Base-by-base conservation (phyloP, 2,329 filamentous ascomycete species). In the Stagonosporopsis rhizophila region DNA sequence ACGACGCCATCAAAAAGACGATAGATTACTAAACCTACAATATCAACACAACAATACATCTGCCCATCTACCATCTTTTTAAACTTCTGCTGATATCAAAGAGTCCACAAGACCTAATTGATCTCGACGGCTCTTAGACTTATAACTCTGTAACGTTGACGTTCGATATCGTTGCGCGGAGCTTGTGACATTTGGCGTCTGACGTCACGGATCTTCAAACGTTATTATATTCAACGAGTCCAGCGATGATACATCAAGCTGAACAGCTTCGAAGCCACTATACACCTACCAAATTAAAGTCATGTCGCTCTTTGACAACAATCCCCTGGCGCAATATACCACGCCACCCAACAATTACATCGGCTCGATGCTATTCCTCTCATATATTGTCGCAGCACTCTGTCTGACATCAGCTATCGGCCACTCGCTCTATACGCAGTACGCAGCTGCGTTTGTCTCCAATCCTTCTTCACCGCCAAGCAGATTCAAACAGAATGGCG, bases 1-100 rank as follows among this genome's bases (percentile, higher is more conserved):
- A 82, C 61, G 80, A 82, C 68, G 71, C 79, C 2, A 81, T 82
- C 57, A 80, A 77, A 59, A 77, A 72, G 41, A 75, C 76, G 0
- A 61, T 82, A 66, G 75, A 81, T 28, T 82, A 80, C 54, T 82
- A 52, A 56, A 45, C 15, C 14, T 30, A 2, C 15, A 8, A 17
- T 35, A 28, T 23, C 11, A n/a, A 20, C 6, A 19, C 40, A 28
- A n/a, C 20, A 22, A 25, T 28, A 17, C 7, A 42, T 8, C 2
- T 28, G 4, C 23, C 27, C 14, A 30, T 15, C n/a, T n/a, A n/a
- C n/a, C n/a, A n/a, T n/a, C n/a, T n/a, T n/a, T n/a, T n/a, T n/a
- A n/a, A n/a, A n/a, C n/a, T n/a, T n/a, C n/a, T n/a, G n/a, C n/a
- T n/a, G n/a, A n/a, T n/a, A 27, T 12, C 20, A 37, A 20, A 15